Conservation (phyloP, 2,329 filamentous ascomycete species). For the Bipolaris zeicola region DNA sequence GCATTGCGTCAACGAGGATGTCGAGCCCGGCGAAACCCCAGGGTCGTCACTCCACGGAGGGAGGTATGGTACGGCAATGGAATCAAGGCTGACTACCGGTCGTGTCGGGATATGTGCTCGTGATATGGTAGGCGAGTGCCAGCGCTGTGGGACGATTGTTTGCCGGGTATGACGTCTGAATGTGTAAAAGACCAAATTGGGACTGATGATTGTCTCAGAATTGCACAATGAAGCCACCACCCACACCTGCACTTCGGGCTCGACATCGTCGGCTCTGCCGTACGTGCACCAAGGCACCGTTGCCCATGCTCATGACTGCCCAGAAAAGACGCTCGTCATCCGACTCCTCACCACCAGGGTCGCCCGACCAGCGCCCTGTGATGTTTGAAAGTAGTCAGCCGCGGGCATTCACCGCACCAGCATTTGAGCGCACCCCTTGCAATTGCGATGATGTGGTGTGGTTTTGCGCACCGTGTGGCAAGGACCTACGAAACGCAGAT, state of each 20-base stretch:
- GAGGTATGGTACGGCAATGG: slow-evolving; percentile 20
- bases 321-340: slow-evolving; percentile 28
- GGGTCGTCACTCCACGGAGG: slow-evolving; percentile 42
- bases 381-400: slow-evolving; percentile 21
- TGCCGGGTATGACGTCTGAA: slow-evolving; percentile 70
- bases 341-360: slow-evolving; percentile 29
- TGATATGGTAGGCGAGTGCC: slow-evolving; percentile 84
- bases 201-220: slow-evolving; percentile 64
- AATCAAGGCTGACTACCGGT: slow-evolving; percentile 58
- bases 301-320: slow-evolving; percentile 58
- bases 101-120: slow-evolving; percentile 81
- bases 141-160: slow-evolving; percentile 75
- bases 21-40: slow-evolving; percentile 60
- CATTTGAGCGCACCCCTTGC: slow-evolving; percentile 62
- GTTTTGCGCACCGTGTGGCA: slow-evolving; percentile 85
- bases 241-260: slow-evolving; percentile 67
- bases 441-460: slow-evolving; percentile 69
- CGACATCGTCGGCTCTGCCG: slow-evolving; percentile 82
- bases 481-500: slow-evolving; percentile 66
- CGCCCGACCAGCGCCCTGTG: slow-evolving; percentile 27
- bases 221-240: slow-evolving; percentile 83
- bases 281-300: slow-evolving; percentile 73
- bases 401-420: slow-evolving; percentile 53
- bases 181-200: neutral
- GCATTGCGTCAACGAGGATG: slow-evolving; percentile 75